Evolutionary conservation across 148 eudicot genomes (phyloP), one percentile per base, ranked within the genome.

Genomic region (Rhododendron kiyosumense): DNA sequence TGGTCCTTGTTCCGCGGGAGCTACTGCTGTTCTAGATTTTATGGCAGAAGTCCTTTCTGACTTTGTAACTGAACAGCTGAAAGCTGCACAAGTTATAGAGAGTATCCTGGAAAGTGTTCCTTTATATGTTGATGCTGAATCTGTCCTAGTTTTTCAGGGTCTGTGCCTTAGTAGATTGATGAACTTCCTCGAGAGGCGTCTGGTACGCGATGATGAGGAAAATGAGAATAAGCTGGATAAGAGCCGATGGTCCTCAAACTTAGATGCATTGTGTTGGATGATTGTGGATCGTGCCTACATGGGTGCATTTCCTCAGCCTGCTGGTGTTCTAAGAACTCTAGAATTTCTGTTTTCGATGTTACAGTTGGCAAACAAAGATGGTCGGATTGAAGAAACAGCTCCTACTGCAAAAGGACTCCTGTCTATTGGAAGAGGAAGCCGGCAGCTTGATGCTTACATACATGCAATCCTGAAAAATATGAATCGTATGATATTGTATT

Each of bases 271-370:
- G 57, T 95, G 98, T 79, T 90, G 95, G 92, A 84, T 97, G 91
- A 92, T 97, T 74, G 98, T 95, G 81, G 99, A 97, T 89, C 98
- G 99, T 74, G 98, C 90, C 12, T 97, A 97, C 84, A 94, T 97
- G 99, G 99, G 98, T 85, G 96, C 95, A 85, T 97, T 97, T 87
- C 99, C 99, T 28, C 97, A 90, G 89, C 98, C 99, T 74, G 90
- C 88, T 82, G 93, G 90, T 79, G 96, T 97, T 87, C 84, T 95
- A 87, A 91, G 93, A 88, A 92, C 96, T 49, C 91, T 97, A 87
- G 99, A 97, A 87, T 97, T 97, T 89, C 92, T 97, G 88, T 85
- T 95, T 78, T 95, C 99, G 63, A 95, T 97, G 98, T 87, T 97
- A 67, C 99, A 97, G 92, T 90, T 97, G 92, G 99, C 98, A 45